Evolutionary conservation across 441 rosid genomes (phyloP).

Genomic region (Erodium texanum): DNA sequence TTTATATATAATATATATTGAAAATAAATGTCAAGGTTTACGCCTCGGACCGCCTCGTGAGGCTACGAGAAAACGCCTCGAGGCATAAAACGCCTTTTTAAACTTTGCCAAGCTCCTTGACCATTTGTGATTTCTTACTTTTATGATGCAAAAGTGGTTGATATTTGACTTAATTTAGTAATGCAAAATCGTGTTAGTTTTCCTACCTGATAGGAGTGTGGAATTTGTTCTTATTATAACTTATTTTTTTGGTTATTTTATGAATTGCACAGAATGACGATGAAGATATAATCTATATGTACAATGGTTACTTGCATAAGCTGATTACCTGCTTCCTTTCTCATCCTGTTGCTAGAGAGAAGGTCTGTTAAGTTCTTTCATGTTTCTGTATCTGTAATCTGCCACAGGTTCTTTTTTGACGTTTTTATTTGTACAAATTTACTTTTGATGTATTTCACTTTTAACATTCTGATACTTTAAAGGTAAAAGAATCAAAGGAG

Average conservation of each 20-base stretch:
- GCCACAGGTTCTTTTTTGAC: not conserved
- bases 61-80: too few species aligned
- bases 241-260: conserved; percentile 25
- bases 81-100: too few species aligned
- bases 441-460: conserved; percentile 10
- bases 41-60: too few species aligned
- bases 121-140: not conserved
- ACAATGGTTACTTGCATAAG: conserved; percentile 92
- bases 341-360: conserved; percentile 82
- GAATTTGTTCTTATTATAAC: conserved; percentile 9
- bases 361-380: conserved; percentile 44
- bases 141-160: not conserved
- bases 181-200: not conserved
- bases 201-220: conserved; percentile 7
- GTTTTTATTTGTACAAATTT: not conserved
- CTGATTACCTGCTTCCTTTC: conserved; percentile 82
- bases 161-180: not conserved
- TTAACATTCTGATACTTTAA: conserved; percentile 23
- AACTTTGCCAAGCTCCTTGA: not conserved
- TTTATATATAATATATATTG: too few species aligned
- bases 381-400: conserved; percentile 5
- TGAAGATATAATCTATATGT: conserved; percentile 87
- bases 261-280: conserved; percentile 69
- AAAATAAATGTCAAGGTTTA: too few species aligned
- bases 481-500: conserved; percentile 94